A percentile compares a stretch with the other conserved stretches of the same genome.
phyloP scores from a whole-genome alignment of 768 basidiomycete species.

The Mycena vitilis region DNA sequence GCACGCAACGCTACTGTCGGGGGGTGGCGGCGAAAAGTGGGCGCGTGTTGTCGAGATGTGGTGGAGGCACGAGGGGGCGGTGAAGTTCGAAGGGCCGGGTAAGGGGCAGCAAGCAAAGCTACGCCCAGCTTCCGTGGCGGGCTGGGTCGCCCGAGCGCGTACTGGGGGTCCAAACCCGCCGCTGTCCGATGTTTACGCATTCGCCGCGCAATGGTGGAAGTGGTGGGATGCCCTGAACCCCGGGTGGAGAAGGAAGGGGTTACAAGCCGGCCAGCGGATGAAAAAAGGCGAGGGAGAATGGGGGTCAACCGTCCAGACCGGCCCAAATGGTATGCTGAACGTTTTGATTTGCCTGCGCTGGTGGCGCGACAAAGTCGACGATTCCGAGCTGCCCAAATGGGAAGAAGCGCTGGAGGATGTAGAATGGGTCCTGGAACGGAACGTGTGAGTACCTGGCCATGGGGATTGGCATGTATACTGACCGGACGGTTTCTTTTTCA shows the following conservation, averaged over 20 bases:
- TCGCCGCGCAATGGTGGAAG: not conserved
- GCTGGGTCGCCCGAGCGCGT: not conserved
- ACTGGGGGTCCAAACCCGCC: not conserved
- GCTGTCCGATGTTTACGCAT: not conserved
- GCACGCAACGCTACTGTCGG: not conserved
- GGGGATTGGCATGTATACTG: too few relatives aligned
- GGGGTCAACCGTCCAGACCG: not conserved
- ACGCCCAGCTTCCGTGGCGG: not conserved
- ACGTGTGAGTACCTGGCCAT: too few relatives aligned
- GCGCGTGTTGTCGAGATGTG: not conserved
- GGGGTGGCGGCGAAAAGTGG: not conserved
- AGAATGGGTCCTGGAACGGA: too few relatives aligned
- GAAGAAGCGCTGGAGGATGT: not conserved
- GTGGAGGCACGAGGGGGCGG: not conserved
- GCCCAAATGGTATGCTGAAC: conserved; percentile 3
- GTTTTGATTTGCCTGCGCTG: conserved; percentile 10
- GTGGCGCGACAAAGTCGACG: conserved; percentile 35
- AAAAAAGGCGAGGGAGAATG: conserved; percentile 3
- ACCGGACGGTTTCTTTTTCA: too few relatives aligned
- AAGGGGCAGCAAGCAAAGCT: not conserved
- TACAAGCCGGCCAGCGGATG: too few relatives aligned
- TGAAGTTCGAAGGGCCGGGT: not conserved
- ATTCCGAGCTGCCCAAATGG: not conserved
- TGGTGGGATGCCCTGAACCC: conserved; percentile 1
- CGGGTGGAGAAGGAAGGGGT: not conserved